phyloP scores from a whole-genome alignment of 2,329 filamentous ascomycete genomes.

The Monosporascus sp. region DNA sequence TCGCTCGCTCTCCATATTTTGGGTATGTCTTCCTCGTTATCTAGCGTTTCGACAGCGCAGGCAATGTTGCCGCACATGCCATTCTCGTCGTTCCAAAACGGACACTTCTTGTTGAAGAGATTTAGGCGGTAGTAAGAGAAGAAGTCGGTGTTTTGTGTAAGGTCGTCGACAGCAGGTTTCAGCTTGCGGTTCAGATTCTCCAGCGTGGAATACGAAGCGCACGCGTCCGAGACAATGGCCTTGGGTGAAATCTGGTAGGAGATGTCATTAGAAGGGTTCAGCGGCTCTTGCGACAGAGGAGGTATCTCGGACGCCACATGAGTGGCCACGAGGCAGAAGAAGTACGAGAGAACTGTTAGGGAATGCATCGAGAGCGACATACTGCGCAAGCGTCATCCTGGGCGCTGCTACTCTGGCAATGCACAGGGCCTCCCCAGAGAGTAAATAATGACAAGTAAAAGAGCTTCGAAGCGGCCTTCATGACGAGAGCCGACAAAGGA shows the following conservation, averaged over 20 bases:
- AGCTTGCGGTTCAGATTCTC: slow-evolving; percentile 76
- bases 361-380: slow-evolving; percentile 30
- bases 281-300: slow-evolving; percentile 13
- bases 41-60: slow-evolving; percentile 89
- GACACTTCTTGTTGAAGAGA: slow-evolving; percentile 88
- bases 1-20: slow-evolving; percentile 87
- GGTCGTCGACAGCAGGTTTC: slow-evolving; percentile 69
- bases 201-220: slow-evolving; percentile 87
- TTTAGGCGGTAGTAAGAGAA: slow-evolving; percentile 97
- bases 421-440: slow-evolving; percentile 45
- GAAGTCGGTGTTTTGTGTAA: slow-evolving; percentile 89
- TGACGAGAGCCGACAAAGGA: slow-evolving; percentile 23
- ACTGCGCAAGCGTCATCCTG: slow-evolving; percentile 48
- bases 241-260: slow-evolving; percentile 72
- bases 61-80: slow-evolving; percentile 96
- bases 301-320: slow-evolving; percentile 16
- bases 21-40: slow-evolving; percentile 92
- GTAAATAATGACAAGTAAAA: slow-evolving; percentile 54
- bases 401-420: slow-evolving; percentile 36
- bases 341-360: slow-evolving; percentile 9
- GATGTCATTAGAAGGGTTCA: slow-evolving; percentile 34
- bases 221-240: slow-evolving; percentile 88
- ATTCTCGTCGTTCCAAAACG: slow-evolving; percentile 91
- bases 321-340: slow-evolving; percentile 13
- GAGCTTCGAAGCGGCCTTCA: slow-evolving; percentile 49